Percentiles rank a stretch among this genome's conserved stretches.
Evolutionary conservation across 768 basidiomycete genomes (phyloP).

Genomic region (Scleroderma bovista): DNA sequence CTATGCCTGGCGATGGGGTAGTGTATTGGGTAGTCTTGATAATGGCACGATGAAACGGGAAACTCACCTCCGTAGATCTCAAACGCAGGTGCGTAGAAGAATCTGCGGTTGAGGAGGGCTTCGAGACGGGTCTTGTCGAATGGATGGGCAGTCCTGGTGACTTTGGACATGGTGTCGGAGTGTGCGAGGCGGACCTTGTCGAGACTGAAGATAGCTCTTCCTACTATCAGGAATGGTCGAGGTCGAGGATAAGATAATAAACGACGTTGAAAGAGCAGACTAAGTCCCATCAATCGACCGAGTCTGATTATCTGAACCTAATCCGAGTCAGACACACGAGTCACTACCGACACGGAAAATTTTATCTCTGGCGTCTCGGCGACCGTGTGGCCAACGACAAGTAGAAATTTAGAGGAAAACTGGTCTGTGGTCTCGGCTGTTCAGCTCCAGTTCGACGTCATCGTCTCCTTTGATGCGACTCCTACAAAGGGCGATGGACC

Average conservation of each 20-base stretch:
- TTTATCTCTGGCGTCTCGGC: no score
- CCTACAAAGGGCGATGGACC: no score
- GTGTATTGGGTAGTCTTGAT: not conserved
- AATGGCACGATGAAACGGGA: not conserved
- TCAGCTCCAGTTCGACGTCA: no score
- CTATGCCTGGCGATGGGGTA: conserved; percentile 59
- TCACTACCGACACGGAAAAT: no score
- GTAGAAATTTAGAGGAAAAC: no score
- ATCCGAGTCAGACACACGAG: no score
- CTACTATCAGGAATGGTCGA: not conserved
- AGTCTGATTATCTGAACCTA: no score
- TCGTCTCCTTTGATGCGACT: no score
- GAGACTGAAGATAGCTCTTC: not conserved
- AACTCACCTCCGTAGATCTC: conserved; percentile 96
- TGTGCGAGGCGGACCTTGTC: not conserved
- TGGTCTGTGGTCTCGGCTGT: no score
- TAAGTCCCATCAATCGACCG: no score
- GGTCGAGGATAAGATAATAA: not conserved
- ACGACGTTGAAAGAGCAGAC: not conserved
- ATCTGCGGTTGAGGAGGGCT: conserved; percentile 78
- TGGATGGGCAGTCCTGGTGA: conserved; percentile 79
- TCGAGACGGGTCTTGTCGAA: conserved; percentile 89
- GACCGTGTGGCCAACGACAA: no score
- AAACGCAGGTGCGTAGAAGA: conserved; percentile 98
- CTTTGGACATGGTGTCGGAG: conserved; percentile 25